phyloP scores from a whole-genome alignment of 495 filamentous ascomycete species.

The Schizothecium vesticola region DNA sequence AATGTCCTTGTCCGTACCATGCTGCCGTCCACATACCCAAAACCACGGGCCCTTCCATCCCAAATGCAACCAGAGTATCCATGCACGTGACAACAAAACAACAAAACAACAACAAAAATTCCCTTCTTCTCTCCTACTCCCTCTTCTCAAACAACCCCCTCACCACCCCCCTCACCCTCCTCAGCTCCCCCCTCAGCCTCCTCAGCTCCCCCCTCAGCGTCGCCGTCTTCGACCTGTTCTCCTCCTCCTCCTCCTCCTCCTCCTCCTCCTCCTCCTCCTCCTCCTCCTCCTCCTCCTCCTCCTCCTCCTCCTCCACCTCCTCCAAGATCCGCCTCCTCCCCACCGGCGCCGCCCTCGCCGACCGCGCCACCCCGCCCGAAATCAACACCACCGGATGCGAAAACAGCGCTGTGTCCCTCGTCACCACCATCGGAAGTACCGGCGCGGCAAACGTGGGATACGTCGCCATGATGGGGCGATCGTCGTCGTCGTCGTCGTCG shows the following conservation, averaged over 20 bases:
- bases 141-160: neutral
- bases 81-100: neutral
- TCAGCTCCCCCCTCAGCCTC: neutral
- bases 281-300: neutral
- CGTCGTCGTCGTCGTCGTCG: too few species aligned
- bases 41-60: too few species aligned
- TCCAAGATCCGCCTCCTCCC: neutral
- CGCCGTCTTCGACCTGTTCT: too few species aligned
- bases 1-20: too few species aligned
- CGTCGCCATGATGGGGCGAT: neutral
- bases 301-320: neutral
- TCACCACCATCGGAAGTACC: neutral
- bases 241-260: too few species aligned
- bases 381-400: neutral
- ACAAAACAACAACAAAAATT: neutral
- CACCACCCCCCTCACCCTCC: neutral
- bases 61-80: neutral
- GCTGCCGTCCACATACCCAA: too few species aligned
- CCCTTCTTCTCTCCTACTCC: neutral
- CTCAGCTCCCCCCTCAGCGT: too few species aligned
- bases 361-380: neutral
- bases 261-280: too few species aligned
- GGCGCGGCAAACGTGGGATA: neutral
- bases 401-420: neutral
- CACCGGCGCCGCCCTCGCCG: neutral